phyloP scores from a whole-genome alignment of 257 asterid species.

The Plectranthus barbatus region DNA sequence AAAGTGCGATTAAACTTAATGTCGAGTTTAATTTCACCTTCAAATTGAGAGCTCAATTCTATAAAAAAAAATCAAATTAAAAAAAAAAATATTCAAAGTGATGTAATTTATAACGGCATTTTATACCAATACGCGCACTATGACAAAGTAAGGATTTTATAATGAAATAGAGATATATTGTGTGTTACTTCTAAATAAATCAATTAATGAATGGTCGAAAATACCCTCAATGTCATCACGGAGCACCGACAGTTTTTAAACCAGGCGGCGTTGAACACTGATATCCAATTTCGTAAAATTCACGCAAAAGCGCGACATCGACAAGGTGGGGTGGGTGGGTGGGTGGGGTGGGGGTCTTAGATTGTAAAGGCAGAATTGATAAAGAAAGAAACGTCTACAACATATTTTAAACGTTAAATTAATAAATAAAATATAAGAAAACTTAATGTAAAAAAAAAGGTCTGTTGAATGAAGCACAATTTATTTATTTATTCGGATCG shows the following conservation, averaged over 20 bases:
- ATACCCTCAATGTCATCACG: background rate
- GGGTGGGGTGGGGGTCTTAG: background rate
- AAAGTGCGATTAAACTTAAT: too few relatives aligned
- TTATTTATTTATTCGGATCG: background rate
- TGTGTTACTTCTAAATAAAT: background rate
- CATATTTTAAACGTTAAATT: background rate
- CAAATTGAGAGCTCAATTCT: too few relatives aligned
- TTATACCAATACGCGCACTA: background rate
- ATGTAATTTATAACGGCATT: background rate
- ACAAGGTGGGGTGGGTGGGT: background rate
- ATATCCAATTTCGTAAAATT: conserved; percentile 7
- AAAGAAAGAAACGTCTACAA: background rate
- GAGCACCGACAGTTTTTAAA: conserved; percentile 14
- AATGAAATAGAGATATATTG: too few relatives aligned
- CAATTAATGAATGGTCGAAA: background rate
- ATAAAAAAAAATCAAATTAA: background rate
- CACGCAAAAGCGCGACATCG: background rate
- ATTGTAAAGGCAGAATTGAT: too few relatives aligned
- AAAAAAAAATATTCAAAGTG: background rate
- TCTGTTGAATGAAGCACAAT: background rate
- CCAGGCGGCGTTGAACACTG: background rate
- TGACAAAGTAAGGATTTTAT: background rate
- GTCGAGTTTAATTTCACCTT: too few relatives aligned
- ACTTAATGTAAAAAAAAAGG: background rate
- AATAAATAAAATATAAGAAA: background rate